A percentile compares a stretch with the other conserved stretches of the same genome.
These are phyloP conservation scores for Sporothrix pallida DNA, from an alignment of 2,329 filamentous ascomycete genomes.

Conservation along the genomic window DNA sequence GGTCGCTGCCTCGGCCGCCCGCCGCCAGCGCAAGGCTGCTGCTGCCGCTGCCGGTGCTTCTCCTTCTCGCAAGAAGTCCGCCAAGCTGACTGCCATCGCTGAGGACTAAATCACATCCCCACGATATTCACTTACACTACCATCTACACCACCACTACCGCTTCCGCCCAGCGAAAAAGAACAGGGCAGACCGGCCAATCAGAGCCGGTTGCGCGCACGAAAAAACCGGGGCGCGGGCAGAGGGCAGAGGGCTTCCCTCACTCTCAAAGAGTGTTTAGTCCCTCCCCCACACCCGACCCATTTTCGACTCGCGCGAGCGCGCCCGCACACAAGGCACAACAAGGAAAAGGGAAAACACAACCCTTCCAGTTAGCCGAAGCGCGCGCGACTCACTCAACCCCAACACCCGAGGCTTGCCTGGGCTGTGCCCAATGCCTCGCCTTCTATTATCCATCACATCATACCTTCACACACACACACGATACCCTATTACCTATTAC, in stretches of 20 bases:
- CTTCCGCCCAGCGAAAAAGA: constrained; percentile 9
- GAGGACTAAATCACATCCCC: constrained; percentile 45
- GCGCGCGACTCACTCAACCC: background rate
- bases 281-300: background rate
- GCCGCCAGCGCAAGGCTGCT: constrained; percentile 43
- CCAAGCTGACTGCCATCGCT: constrained; percentile 61
- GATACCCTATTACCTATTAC: constrained; percentile 4
- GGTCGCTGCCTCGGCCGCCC: constrained; percentile 45
- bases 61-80: constrained; percentile 52
- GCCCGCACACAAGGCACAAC: background rate
- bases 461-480: background rate
- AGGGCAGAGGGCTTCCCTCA: background rate
- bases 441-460: background rate
- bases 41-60: constrained; percentile 7
- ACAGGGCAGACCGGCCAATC: background rate
- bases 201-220: constrained; percentile 3
- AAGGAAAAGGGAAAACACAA: background rate
- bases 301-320: constrained; percentile 18
- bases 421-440: constrained; percentile 17
- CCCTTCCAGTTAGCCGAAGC: constrained; percentile 16
- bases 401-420: constrained; percentile 21
- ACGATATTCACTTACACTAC: background rate
- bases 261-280: background rate
- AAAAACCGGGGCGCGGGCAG: constrained; percentile 16
- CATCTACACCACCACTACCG: background rate